phyloP scores from a whole-genome alignment of 192 early-diverging fungal genomes.

The Backusella tuberculispora region DNA sequence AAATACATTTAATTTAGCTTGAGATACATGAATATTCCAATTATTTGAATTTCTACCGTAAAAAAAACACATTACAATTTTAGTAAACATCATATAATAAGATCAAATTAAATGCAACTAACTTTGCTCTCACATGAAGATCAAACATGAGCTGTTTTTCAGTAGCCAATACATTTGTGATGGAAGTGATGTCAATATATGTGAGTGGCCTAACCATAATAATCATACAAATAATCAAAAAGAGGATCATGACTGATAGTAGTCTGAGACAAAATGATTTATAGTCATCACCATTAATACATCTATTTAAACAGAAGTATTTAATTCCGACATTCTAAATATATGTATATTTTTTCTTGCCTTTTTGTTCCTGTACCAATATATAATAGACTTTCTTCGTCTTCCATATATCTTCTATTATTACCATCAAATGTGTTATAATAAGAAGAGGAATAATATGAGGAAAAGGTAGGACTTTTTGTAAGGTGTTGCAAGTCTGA shows the following conservation, averaged over 20 bases:
- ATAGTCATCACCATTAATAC: neutral
- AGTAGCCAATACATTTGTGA: conserved; percentile 7
- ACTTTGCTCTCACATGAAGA: conserved; percentile 22
- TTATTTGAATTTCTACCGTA: conserved; percentile 13
- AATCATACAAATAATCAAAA: neutral
- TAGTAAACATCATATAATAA: neutral
- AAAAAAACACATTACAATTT: neutral
- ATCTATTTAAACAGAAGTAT: neutral
- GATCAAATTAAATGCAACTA: neutral
- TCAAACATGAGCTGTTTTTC: conserved; percentile 25
- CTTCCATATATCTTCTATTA: neutral
- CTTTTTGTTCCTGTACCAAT: neutral
- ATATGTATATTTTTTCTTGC: neutral
- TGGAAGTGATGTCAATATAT: neutral
- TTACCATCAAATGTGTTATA: neutral
- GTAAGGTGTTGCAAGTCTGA: neutral
- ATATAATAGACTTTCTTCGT: conserved; percentile 6
- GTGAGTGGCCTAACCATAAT: conserved; percentile 18
- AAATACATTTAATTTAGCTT: conserved; percentile 16
- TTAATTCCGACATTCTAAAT: neutral
- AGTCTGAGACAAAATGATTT: conserved; percentile 17
- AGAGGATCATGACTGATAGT: neutral
- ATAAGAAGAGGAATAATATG: no score
- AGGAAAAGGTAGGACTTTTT: neutral
- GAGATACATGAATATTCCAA: conserved; percentile 8